phyloP scores from a whole-genome alignment of 768 basidiomycete species.

The Lanmaoa rubissima region DNA sequence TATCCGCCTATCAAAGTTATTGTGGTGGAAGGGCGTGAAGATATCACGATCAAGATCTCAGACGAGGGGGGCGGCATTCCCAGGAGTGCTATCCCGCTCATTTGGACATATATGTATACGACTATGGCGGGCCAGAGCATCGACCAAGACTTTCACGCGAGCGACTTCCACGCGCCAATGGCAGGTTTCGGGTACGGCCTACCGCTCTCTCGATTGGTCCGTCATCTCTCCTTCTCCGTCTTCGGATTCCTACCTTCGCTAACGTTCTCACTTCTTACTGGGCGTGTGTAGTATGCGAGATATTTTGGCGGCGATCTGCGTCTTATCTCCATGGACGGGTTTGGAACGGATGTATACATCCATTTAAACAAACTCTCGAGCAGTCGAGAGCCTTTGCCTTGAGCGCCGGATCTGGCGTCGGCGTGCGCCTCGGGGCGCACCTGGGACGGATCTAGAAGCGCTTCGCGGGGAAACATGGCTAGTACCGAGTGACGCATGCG shows the following conservation, averaged over 20 bases:
- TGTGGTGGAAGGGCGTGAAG: conserved; percentile 94
- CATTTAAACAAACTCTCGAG: conserved; percentile 82
- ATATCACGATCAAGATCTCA: conserved; percentile 98
- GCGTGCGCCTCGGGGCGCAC: background rate
- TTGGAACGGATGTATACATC: conserved; percentile 92
- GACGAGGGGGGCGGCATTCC: conserved; percentile 96
- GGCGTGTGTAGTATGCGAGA: conserved; percentile 67
- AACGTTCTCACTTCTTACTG: conserved; percentile 1
- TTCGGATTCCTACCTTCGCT: conserved; percentile 49
- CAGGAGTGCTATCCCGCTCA: conserved; percentile 80
- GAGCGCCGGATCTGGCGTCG: background rate
- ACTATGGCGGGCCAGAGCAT: conserved; percentile 74
- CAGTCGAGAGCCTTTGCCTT: conserved; percentile 27
- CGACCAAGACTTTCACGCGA: conserved; percentile 70
- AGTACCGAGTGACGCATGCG: background rate
- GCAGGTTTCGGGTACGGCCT: conserved; percentile 96
- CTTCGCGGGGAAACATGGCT: background rate
- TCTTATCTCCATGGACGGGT: conserved; percentile 98
- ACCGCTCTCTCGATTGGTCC: conserved; percentile 84
- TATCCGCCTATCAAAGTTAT: conserved; percentile 41
- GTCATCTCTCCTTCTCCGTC: conserved; percentile 50
- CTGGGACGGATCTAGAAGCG: background rate
- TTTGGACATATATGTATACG: conserved; percentile 99
- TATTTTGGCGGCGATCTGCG: conserved; percentile 94
- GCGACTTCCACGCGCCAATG: conserved; percentile 98